phyloP scores from a whole-genome alignment of 2,329 filamentous ascomycete species.

The Botrytis fabae region DNA sequence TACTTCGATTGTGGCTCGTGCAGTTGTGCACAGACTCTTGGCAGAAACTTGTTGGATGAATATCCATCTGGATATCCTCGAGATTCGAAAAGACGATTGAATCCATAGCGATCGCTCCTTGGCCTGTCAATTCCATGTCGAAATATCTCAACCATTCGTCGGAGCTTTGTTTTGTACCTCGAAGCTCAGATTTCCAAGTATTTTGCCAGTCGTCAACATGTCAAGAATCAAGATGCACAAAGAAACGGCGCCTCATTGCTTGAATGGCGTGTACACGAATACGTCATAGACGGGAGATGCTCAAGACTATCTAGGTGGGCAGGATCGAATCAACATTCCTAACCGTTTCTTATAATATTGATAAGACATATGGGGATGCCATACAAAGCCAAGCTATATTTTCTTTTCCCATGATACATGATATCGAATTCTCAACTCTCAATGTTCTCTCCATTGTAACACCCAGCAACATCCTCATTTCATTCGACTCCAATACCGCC shows the following conservation, averaged over 20 bases:
- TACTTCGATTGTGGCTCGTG: background rate
- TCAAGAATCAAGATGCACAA: background rate
- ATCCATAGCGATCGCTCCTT: background rate
- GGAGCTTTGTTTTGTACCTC: background rate
- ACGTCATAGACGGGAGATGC: conserved; percentile 5
- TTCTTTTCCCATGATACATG: background rate
- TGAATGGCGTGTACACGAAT: background rate
- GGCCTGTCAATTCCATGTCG: background rate
- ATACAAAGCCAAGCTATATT: background rate
- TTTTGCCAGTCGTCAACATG: background rate
- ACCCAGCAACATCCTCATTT: background rate
- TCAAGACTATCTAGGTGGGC: background rate
- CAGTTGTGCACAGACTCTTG: background rate
- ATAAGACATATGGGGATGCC: background rate
- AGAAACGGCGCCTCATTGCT: background rate
- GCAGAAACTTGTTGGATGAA: background rate
- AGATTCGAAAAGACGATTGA: background rate
- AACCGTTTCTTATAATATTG: background rate
- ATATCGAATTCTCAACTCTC: background rate
- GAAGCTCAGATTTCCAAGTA: background rate
- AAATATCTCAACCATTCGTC: background rate
- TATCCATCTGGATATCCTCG: background rate
- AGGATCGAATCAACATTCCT: conserved; percentile 12
- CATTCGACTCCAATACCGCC: background rate
- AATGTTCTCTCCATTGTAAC: background rate